phyloP scores from a whole-genome alignment of 1,139 yeast species.

The Pichia sp. region DNA sequence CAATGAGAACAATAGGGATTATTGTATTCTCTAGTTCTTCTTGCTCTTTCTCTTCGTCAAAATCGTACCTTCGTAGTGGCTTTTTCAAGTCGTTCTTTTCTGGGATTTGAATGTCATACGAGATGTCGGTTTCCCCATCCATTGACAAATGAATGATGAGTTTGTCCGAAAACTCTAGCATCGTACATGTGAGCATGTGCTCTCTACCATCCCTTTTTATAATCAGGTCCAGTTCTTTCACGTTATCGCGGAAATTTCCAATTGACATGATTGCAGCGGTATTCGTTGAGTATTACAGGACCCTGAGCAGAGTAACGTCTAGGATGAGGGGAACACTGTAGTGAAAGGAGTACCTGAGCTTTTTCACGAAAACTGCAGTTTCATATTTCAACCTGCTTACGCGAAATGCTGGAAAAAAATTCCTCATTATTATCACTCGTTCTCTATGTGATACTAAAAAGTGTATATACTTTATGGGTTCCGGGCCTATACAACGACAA shows the following conservation, averaged over 20 bases:
- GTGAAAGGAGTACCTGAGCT: background rate
- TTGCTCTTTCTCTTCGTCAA: conserved; percentile 16
- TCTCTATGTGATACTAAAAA: too few species aligned
- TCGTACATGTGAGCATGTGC: conserved; percentile 23
- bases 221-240: conserved; percentile 10
- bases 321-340: background rate
- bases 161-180: conserved; percentile 34
- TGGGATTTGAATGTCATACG: conserved; percentile 37
- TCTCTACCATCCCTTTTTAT: conserved; percentile 6
- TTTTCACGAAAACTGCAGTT: background rate
- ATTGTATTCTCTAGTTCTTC: conserved; percentile 21
- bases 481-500: background rate
- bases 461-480: too few species aligned
- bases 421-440: too few species aligned
- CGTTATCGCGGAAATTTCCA: conserved; percentile 1
- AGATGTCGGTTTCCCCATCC: conserved; percentile 40
- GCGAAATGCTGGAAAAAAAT: background rate
- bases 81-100: conserved; percentile 18
- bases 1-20: conserved; percentile 29
- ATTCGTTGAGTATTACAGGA: too few species aligned
- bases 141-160: conserved; percentile 33
- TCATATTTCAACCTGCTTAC: background rate
- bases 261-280: conserved; percentile 4
- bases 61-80: conserved; percentile 12
- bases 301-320: background rate